Evolutionary conservation across 1,284 basidiomycete species (phyloP).

Genomic region (Rhodotorula sp.): DNA sequence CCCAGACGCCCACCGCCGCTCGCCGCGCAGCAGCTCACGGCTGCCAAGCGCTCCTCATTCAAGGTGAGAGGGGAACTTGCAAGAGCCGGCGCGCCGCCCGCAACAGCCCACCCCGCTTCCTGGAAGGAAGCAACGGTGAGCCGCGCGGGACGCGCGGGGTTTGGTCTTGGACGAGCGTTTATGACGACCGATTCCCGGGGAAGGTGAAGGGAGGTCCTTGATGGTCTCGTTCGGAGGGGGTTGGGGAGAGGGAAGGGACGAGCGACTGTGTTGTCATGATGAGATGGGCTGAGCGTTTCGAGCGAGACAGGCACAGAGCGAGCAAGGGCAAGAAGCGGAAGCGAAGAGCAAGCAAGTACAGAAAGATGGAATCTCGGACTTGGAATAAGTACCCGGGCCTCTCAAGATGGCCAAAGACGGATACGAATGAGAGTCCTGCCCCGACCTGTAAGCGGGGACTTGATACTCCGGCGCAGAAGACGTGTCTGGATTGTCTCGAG

Average conservation of each 20-base stretch:
- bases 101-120: not conserved
- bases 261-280: not conserved
- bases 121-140: no score
- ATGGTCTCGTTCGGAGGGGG: not conserved
- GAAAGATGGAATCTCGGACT: not conserved
- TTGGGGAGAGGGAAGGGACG: not conserved
- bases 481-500: not conserved
- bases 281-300: not conserved
- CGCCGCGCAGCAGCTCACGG: no score
- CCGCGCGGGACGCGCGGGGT: not conserved
- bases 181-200: not conserved
- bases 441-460: no score
- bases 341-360: not conserved
- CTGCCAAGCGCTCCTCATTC: no score
- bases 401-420: not conserved
- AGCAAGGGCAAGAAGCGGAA: not conserved
- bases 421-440: not conserved
- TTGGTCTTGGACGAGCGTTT: constrained; percentile 2
- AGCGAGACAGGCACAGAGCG: not conserved
- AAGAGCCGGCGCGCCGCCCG: not conserved
- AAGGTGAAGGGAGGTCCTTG: not conserved
- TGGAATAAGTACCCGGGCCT: constrained; percentile 2
- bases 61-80: not conserved
- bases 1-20: no score
- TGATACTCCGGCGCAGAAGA: no score